Base-by-base conservation (phyloP, 2,329 filamentous ascomycete genomes). In the Aspergillus sp. region DNA sequence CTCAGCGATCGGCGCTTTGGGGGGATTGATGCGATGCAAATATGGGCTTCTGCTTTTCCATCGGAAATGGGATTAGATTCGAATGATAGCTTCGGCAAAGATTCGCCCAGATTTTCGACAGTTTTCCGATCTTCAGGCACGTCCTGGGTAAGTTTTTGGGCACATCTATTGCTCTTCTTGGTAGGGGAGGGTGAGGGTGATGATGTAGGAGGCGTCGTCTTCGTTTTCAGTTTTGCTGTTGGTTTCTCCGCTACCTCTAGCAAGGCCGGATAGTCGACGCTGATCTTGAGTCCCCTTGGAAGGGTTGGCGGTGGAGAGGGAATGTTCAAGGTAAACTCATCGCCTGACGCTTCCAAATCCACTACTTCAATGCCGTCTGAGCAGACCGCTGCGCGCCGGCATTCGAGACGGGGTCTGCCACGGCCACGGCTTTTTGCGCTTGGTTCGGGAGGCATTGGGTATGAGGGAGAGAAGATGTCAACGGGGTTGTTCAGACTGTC, bases 401-500 rank as follows among this genome's bases (percentile, higher is more conserved):
- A 32, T 49, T 50, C 48, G 7, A 37, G 39, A 13, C 48, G 51
- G 22, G 51, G 17, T 25, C 47, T 53, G 48, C 39, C 45, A 53
- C 41, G 3, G 59, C 25, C 55, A 32, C 53, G 56, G 13, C 52
- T 51, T 39, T 65, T 66, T n/a, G 51, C 41, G 25, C 43, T 46
- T 19, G 49, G 45, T 25, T 48, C 45, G 27, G 52, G 49, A 17
- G 59, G 53, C 32, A 56, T 45, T 27, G 49, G 56, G 47, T 50
- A 58, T 30, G 55, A 47, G 4, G 59, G 56, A 4, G 63, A 57
- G 33, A 65, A 65, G 15, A 51, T 47, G 20, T 54, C 55, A 19
- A 59, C 50, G n/a, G 61, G 44, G 19, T 58, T 52, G 48, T 64
- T 56, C 41, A 65, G 47, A 15, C 9, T 19, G 10, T 22, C 7